These are phyloP conservation scores for Acrocalymma vagum DNA, from an alignment of 2,329 filamentous ascomycete species.

Conservation along the genomic window DNA sequence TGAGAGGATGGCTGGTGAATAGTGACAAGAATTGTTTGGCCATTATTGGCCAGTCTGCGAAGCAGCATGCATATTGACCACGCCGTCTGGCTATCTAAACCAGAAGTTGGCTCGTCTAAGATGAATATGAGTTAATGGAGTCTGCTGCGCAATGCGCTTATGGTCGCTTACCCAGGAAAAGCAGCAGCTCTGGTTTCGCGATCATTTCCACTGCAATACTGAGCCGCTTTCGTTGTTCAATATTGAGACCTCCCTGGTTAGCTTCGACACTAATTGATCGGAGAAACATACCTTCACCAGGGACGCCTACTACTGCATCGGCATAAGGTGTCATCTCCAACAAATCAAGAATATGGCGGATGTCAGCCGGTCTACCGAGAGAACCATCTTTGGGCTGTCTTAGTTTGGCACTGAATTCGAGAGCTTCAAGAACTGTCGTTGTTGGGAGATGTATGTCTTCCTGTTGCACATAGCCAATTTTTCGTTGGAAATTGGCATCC, in stretches of 20 bases:
- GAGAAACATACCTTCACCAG: conserved; percentile 12
- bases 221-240: conserved; percentile 71
- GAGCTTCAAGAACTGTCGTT: conserved; percentile 71
- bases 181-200: conserved; percentile 82
- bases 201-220: conserved; percentile 91
- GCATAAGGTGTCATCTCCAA: conserved; percentile 9
- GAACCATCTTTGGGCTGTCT: conserved; percentile 70
- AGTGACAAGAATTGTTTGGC: conserved; percentile 70
- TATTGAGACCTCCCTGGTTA: too few species aligned
- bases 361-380: conserved; percentile 3
- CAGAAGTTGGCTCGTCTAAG: conserved; percentile 76
- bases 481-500: conserved; percentile 82
- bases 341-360: conserved; percentile 1
- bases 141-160: too few species aligned
- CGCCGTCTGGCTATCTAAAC: conserved; percentile 63
- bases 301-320: conserved; percentile 8
- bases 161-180: conserved; percentile 84
- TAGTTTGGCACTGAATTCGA: conserved; percentile 81
- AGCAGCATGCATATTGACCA: conserved; percentile 22
- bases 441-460: conserved; percentile 67
- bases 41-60: conserved; percentile 56
- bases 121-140: too few species aligned
- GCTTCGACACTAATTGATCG: too few species aligned
- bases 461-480: conserved; percentile 67
- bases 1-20: conserved; percentile 73